Conservation (phyloP, 495 filamentous ascomycete species). For the Penicillium samsonianum region DNA sequence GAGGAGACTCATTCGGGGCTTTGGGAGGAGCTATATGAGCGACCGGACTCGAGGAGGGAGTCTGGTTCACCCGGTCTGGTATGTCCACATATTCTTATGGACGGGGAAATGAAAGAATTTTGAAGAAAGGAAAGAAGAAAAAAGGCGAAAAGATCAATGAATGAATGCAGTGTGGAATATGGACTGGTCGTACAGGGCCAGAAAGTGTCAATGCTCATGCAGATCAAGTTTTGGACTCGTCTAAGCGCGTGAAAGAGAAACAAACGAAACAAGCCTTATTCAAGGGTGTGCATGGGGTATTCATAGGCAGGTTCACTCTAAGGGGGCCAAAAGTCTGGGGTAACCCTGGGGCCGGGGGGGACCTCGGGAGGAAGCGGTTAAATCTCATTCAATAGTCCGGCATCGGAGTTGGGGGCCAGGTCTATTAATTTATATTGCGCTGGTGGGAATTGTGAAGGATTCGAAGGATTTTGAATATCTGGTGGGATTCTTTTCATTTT, state of each 20-base stretch:
- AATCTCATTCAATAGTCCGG: neutral
- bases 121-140: slow-evolving; percentile 6
- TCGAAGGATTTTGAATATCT: neutral
- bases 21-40: neutral
- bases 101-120: neutral
- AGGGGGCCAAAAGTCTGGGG: neutral
- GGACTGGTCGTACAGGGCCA: slow-evolving; percentile 10
- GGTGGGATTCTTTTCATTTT: neutral
- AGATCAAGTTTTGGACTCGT: neutral
- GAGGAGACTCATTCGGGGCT: slow-evolving; percentile 1
- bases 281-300: neutral
- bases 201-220: slow-evolving; percentile 10
- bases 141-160: neutral
- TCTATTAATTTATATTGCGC: neutral
- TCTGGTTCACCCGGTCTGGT: slow-evolving; percentile 24
- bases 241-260: neutral
- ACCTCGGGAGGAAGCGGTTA: neutral
- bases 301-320: neutral
- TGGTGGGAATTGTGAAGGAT: neutral
- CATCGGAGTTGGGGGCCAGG: neutral
- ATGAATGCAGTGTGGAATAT: neutral
- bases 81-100: slow-evolving; percentile 21
- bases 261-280: neutral
- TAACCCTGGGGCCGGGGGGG: neutral
- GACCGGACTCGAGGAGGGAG: slow-evolving; percentile 5